Percentiles rank a stretch among this genome's conserved stretches.
These are phyloP conservation scores for Malus sylvestris DNA, from an alignment of 306 rosid species.

Conservation along the genomic window DNA sequence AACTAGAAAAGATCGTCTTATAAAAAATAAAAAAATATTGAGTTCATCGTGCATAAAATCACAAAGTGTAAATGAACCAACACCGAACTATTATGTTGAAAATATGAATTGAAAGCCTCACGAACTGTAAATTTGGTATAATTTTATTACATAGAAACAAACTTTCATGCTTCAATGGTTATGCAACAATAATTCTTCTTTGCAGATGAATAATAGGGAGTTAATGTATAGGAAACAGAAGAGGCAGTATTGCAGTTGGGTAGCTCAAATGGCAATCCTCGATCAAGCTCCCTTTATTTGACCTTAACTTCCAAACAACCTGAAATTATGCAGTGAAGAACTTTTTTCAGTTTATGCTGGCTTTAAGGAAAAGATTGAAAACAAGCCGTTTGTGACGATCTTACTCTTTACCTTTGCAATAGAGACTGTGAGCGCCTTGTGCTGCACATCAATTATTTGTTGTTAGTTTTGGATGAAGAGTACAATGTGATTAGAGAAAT, in stretches of 20 bases:
- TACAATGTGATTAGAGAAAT: not conserved
- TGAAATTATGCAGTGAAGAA: not conserved
- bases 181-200: not conserved
- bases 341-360: not conserved
- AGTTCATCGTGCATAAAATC: not conserved
- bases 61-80: not conserved
- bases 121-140: not conserved
- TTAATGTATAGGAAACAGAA: not conserved
- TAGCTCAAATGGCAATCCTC: not conserved
- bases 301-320: constrained; percentile 1
- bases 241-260: not conserved
- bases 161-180: not conserved
- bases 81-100: not conserved
- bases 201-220: not conserved
- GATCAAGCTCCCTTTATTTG: not conserved
- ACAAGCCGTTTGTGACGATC: not conserved
- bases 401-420: constrained; percentile 46
- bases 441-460: constrained; percentile 29
- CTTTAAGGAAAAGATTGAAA: not conserved
- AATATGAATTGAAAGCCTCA: not conserved
- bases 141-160: not conserved
- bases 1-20: not conserved
- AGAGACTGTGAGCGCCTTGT: constrained; percentile 50
- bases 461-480: constrained; percentile 17
- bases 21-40: no score